Evolutionary conservation across 2,329 filamentous ascomycete species (phyloP).

Genomic region (Pyrenophora tritici-repentis): DNA sequence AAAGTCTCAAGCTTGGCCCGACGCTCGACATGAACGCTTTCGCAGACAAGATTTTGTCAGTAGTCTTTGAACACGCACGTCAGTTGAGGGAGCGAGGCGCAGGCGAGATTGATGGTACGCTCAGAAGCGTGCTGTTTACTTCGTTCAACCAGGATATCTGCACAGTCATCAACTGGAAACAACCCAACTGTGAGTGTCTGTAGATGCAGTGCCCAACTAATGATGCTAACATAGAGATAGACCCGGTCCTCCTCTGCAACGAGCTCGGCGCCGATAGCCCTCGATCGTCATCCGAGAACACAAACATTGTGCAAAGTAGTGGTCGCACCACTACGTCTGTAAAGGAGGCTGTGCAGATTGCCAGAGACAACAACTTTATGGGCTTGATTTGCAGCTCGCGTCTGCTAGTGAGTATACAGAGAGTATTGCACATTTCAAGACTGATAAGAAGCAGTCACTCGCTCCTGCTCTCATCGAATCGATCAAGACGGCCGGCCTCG

Average conservation of each 20-base stretch:
- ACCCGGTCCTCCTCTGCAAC: slow-evolving; percentile 93
- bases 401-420: slow-evolving; percentile 69
- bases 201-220: not conserved
- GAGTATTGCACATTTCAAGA: not conserved
- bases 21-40: slow-evolving; percentile 83
- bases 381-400: slow-evolving; percentile 88
- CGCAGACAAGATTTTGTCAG: slow-evolving; percentile 79
- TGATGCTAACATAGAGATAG: slow-evolving; percentile 45
- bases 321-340: slow-evolving; percentile 80
- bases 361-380: slow-evolving; percentile 98
- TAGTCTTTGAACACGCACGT: slow-evolving; percentile 91
- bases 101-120: slow-evolving; percentile 63
- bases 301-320: slow-evolving; percentile 60
- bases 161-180: slow-evolving; percentile 97
- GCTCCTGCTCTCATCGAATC: slow-evolving; percentile 90
- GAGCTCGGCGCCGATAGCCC: slow-evolving; percentile 73
- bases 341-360: slow-evolving; percentile 92
- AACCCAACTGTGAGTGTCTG: slow-evolving; percentile 77
- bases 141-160: slow-evolving; percentile 90
- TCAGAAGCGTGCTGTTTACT: slow-evolving; percentile 89
- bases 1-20: slow-evolving; percentile 69
- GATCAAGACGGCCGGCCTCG: slow-evolving; percentile 91
- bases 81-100: slow-evolving; percentile 63
- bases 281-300: slow-evolving; percentile 34
- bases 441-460: slow-evolving; percentile 69